Conservation (phyloP, 2,329 filamentous ascomycete species). For the Penicillium brasilianum region DNA sequence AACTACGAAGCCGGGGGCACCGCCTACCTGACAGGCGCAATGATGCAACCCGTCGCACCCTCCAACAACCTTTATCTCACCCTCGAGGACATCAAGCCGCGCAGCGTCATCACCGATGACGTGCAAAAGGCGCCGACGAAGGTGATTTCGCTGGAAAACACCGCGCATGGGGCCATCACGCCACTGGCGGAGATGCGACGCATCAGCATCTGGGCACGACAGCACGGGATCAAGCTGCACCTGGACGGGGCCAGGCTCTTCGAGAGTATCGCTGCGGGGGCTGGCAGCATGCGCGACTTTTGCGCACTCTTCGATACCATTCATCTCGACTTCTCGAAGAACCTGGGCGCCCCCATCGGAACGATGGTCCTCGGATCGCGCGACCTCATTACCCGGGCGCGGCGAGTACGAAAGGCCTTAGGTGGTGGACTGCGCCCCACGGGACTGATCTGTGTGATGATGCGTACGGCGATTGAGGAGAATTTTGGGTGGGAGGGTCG, state of each 20-base stretch:
- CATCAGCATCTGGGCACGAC: background rate
- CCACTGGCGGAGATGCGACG: background rate
- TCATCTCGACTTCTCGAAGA: background rate
- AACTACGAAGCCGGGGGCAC: conserved; percentile 1
- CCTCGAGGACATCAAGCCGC: background rate
- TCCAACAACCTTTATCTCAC: background rate
- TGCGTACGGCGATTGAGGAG: background rate
- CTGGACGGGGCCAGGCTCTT: background rate
- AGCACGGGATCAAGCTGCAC: background rate
- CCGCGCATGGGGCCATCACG: background rate
- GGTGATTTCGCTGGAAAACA: background rate
- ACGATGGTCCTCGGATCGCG: background rate
- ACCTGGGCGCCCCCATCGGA: background rate
- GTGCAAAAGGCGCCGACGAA: conserved; percentile 1
- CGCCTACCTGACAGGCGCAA: background rate
- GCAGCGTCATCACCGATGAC: background rate
- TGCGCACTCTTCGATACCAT: background rate
- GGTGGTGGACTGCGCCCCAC: background rate
- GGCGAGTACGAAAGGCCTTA: background rate
- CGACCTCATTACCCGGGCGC: background rate
- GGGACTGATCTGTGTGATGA: background rate
- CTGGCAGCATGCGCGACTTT: background rate
- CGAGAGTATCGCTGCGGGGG: background rate
- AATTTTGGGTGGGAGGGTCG: conserved; percentile 1
- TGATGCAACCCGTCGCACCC: background rate